Base-by-base conservation (phyloP, 164 flowering plant species). In the Sedum album region DNA sequence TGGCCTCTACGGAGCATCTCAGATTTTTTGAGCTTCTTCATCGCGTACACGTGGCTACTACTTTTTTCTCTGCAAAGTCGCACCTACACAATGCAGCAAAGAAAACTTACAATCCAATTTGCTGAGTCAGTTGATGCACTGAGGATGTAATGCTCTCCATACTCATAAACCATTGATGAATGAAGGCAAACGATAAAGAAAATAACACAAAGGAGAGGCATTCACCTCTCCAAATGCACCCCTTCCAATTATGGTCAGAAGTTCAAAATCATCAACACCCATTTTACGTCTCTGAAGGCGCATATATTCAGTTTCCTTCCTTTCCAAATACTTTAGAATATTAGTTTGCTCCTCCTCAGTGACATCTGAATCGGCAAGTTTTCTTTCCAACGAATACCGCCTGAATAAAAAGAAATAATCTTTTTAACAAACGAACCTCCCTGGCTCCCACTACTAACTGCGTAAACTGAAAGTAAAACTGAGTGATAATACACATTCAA, bases 1-100 rank as follows among this genome's bases (percentile, higher is more conserved):
- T 88, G 93, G 68, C 93, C 93, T 73, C 93, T 76, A 31, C 91
- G 91, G 79, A 88, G 88, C 93, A 88, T 88, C 81, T 88, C 93
- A 42, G 93, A 85, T 80, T 88, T 88, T 78, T 85, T 88, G 18
- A 87, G 86, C 79, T 87, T 87, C 75, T 87, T 87, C 92, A 87
- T 87, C 8, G 93, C 93, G 83, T 85, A 88, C 21, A 88, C 93
- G 71, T 75, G 69, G 60, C 82, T 82, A 15, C 90, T 81, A 44
- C 79, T 74, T 75, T 80, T 88, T 72, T 88, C 90, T 67, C 88
- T 80, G 67, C 90, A 86, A 46, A 88, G 76, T 73, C 90, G 79
- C 53, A 88, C 93, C 93, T 88, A 79, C 68, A 69, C 23, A 25
- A 69, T 35, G 39, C 62, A 28, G 62, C 62, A 1, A 51, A 51